Base-by-base conservation (phyloP, 2,329 filamentous ascomycete genomes). In the Daldinia sp. region DNA sequence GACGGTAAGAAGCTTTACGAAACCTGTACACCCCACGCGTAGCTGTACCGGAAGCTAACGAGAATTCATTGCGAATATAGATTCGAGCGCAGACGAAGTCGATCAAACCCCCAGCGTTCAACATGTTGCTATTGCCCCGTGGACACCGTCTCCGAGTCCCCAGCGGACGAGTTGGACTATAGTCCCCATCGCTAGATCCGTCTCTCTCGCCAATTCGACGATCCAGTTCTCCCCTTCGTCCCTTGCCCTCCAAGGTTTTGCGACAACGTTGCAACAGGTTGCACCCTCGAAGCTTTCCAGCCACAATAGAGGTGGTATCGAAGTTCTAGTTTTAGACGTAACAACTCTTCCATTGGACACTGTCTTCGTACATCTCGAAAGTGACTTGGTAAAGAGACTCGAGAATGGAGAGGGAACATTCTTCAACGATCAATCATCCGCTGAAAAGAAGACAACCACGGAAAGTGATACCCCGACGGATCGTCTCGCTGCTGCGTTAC, bases 321-420 rank as follows among this genome's bases (percentile, higher is more conserved):
- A 97, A 76, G 90, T 98, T 65, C 83, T 92, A 60, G 85, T 96
- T 23, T 81, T 96, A 60, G 91, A 96, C 74, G 91, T 95, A 6
- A 84, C 89, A 7, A 91, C 94, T 1, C 78, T 98, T 23, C 85
- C 89, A 1, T 80, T 98, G 23, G 92, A 97, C 63, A 92, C 91
- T 0, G 85, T 98, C 13, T 97, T 93, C 74, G 92, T 98, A 60
- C 93, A 87, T 50, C 82, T 97, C 5, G 93, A 97, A 73, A 90
- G 88, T 49, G 90, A 95, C 58, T 84, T 94, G 5, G 85, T 95
- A 37, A 88, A 88, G 68, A 89, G 91, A 71, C 80, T 96, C 43
- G 92, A 97, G 72, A 89, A 93, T 74, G 89, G 93, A 47, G 91
- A 96, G 74, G 90, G 87, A 50, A 93, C 87, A 48, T 96, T 96